Percentiles rank a stretch among this genome's conserved stretches.
phyloP scores from a whole-genome alignment of 2,329 filamentous ascomycete species.

The Hypoxylon sp. region DNA sequence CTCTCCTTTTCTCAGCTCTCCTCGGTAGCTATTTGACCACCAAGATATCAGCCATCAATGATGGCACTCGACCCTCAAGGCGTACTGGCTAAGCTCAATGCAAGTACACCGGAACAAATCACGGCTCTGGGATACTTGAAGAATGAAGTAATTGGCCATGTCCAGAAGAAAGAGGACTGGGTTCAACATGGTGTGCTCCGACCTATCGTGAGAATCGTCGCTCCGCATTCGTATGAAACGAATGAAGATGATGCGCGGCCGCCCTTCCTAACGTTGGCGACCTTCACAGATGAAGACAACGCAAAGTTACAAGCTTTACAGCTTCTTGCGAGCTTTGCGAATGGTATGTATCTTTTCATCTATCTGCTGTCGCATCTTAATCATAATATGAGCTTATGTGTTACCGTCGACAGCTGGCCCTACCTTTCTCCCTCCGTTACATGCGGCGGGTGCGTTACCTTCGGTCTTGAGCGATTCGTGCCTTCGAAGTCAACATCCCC shows the following conservation, averaged over 20 bases:
- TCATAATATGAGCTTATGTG: constrained; percentile 34
- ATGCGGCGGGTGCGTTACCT: constrained; percentile 75
- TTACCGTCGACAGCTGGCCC: constrained; percentile 73
- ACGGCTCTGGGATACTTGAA: constrained; percentile 80
- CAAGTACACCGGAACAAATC: constrained; percentile 67
- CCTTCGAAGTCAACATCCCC: constrained; percentile 71
- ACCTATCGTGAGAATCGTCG: constrained; percentile 65
- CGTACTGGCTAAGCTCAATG: constrained; percentile 55
- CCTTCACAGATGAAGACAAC: constrained; percentile 73
- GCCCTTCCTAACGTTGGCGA: constrained; percentile 52
- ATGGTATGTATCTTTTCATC: constrained; percentile 68
- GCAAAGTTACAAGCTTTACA: constrained; percentile 83
- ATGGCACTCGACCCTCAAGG: constrained; percentile 49
- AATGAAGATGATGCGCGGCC: constrained; percentile 58
- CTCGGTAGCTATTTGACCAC: constrained; percentile 6
- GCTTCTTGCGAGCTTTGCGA: constrained; percentile 86
- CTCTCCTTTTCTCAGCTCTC: constrained; percentile 5
- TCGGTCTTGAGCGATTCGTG: constrained; percentile 79
- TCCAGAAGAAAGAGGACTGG: constrained; percentile 86
- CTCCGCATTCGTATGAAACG: constrained; percentile 51
- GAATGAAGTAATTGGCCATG: constrained; percentile 90
- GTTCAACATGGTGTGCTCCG: constrained; percentile 77
- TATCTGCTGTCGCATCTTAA: not conserved
- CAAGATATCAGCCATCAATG: constrained; percentile 41
- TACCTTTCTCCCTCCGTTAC: constrained; percentile 80